phyloP scores from a whole-genome alignment of 495 filamentous ascomycete species.

The Penicillium canariense region DNA sequence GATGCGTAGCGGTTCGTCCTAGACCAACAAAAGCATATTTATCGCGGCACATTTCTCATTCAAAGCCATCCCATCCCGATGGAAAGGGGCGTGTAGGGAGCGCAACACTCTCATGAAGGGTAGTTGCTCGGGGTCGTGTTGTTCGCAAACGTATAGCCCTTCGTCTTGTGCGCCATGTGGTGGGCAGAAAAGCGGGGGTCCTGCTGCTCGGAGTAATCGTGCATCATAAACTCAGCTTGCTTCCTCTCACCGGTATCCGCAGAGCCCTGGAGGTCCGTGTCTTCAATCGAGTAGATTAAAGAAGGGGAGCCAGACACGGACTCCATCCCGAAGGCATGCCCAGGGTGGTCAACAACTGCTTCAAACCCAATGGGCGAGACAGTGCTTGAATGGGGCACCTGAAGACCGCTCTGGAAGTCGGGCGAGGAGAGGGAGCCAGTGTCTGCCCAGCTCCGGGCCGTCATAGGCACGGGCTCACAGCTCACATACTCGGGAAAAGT shows the following conservation, averaged over 20 bases:
- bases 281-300: constrained; percentile 38
- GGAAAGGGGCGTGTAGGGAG: neutral
- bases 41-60: constrained; percentile 32
- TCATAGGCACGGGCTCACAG: constrained; percentile 34
- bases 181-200: constrained; percentile 39
- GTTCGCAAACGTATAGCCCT: constrained; percentile 44
- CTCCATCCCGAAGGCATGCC: constrained; percentile 25
- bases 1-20: constrained; percentile 24
- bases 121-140: constrained; percentile 44
- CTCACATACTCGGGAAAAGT: constrained; percentile 41
- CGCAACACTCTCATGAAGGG: constrained; percentile 12
- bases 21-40: constrained; percentile 25
- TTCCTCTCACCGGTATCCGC: constrained; percentile 31
- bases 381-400: constrained; percentile 33
- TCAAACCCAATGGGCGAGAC: constrained; percentile 40
- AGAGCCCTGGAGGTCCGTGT: constrained; percentile 31
- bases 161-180: constrained; percentile 41
- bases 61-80: constrained; percentile 15
- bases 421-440: constrained; percentile 41
- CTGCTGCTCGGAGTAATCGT: constrained; percentile 45
- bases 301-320: constrained; percentile 34
- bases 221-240: constrained; percentile 42
- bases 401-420: constrained; percentile 35
- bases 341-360: constrained; percentile 28
- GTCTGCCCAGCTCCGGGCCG: constrained; percentile 43